Evolutionary conservation across 163 green algal species (phyloP).

Genomic region (Chlorella variabilis): DNA sequence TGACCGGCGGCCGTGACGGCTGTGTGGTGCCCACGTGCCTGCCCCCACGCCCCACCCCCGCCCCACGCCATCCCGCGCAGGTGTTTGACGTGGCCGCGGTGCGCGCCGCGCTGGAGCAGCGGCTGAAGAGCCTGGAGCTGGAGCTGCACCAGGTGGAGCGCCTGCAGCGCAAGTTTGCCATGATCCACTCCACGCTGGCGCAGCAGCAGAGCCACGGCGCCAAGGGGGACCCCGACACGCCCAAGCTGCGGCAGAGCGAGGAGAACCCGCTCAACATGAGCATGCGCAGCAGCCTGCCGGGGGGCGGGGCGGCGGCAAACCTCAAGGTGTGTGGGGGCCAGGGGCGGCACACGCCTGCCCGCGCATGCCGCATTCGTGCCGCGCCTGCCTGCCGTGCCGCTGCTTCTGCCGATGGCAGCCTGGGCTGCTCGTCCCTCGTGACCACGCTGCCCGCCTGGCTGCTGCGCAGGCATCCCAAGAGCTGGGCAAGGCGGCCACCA

Average conservation of each 20-base stretch:
- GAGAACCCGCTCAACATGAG: conserved; percentile 38
- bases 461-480: conserved; percentile 18
- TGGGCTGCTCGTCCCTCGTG: too few relatives aligned
- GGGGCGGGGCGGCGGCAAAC: neutral
- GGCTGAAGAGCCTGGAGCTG: conserved; percentile 70
- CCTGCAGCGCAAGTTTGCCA: conserved; percentile 90
- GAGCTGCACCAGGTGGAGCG: conserved; percentile 87
- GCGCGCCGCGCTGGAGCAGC: conserved; percentile 68
- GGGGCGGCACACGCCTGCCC: too few relatives aligned
- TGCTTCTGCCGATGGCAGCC: too few relatives aligned
- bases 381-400: too few relatives aligned
- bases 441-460: neutral
- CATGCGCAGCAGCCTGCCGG: conserved; percentile 25
- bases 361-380: too few relatives aligned
- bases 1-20: too few relatives aligned
- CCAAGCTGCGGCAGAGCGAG: conserved; percentile 36
- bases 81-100: conserved; percentile 90
- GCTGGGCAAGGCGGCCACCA: conserved; percentile 21
- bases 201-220: conserved; percentile 58
- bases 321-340: conserved; percentile 17
- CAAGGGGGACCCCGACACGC: conserved; percentile 23
- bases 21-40: too few relatives aligned
- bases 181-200: conserved; percentile 87
- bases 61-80: neutral
- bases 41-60: too few relatives aligned